Base-by-base conservation (phyloP, 2,329 filamentous ascomycete species). In the Ramichloridium luteum region DNA sequence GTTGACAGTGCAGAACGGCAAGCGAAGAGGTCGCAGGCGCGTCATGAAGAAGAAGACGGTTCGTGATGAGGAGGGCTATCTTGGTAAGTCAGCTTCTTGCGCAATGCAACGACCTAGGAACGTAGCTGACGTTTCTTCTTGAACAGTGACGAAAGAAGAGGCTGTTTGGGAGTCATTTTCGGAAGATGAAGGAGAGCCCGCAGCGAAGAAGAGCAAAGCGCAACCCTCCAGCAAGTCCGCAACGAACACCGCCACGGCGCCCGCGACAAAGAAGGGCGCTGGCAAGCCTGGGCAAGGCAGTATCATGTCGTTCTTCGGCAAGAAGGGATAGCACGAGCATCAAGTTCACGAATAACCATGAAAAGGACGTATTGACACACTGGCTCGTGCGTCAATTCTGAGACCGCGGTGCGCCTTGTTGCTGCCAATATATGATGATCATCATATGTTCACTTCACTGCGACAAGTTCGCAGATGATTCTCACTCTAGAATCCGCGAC, bases 291-390 rank as follows among this genome's bases (percentile, higher is more conserved):
- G 71, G 3, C 78, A 84, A 49, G 84, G 85, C 3, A 93, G 68
- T 53, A 93, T 93, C 51, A 93, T 86, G 78, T 84, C 78, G 1
- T 93, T 93, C 59, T 93, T 93, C 56, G 69, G 70, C 25, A 93
- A 92, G 64, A 90, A 85, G 50, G 8, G 20, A 23, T 23, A n/a
- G n/a, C 20, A 23, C 20, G n/a, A 23, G n/a, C n/a, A n/a, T n/a
- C n/a, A n/a, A n/a, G n/a, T n/a, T n/a, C n/a, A n/a, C n/a, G n/a
- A n/a, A n/a, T n/a, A n/a, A n/a, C n/a, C n/a, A n/a, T n/a, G n/a
- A n/a, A n/a, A n/a, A n/a, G n/a, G n/a, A n/a, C n/a, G n/a, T n/a
- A n/a, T n/a, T n/a, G n/a, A n/a, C n/a, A n/a, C n/a, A n/a, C n/a
- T n/a, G n/a, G n/a, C n/a, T n/a, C n/a, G n/a, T n/a, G n/a, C n/a